Base-by-base conservation (phyloP, 2,329 filamentous ascomycete genomes). In the Ambrosiella cleistominuta region DNA sequence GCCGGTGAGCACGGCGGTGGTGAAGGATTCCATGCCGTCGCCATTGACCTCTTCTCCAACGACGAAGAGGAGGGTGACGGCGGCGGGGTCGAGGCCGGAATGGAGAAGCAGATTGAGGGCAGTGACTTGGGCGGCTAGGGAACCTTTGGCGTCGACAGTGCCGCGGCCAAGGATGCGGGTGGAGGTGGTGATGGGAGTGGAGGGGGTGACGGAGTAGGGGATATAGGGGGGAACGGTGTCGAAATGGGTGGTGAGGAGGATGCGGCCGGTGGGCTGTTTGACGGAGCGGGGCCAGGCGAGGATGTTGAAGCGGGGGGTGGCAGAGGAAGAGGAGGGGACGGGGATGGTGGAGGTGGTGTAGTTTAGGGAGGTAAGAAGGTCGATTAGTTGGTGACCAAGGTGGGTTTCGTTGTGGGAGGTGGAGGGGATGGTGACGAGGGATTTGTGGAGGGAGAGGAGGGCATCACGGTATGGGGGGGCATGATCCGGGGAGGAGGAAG, bases 41-140 rank as follows among this genome's bases (percentile, higher is more conserved):
- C 91, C 91, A 2, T 74, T 74, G 2, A 76, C 77, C 69, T 97
- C 91, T 69, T 98, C 91, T 61, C 88, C 89, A 0, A 95, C 86
- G 0, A 87, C 83, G 62, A 78, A 86, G 1, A 85, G 67, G 12
- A 87, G 70, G 61, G 81, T 74, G 0, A 82, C 70, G 63, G 83
- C 78, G 1, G 72, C 72, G 1, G 70, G 66, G 7, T 66, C 62
- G n/a, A 80, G 68, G 39, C 68, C 64, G 0, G 66, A 66, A 0
- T 66, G 64, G 3, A 80, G 65, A 7, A 86, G 73, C 62, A 77
- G 70, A 61, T 77, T 71, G 2, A 86, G 71, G 0, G 88, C 88
- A 19, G 77, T 78, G 61, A 91, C 79, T 68, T 90, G 86, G 7
- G 86, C 77, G 0, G 88, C 86, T 11, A 93, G 75, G 64, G 76